Evolutionary conservation across 208 protist species (phyloP).

Genomic region (Leishmania guyanensis): DNA sequence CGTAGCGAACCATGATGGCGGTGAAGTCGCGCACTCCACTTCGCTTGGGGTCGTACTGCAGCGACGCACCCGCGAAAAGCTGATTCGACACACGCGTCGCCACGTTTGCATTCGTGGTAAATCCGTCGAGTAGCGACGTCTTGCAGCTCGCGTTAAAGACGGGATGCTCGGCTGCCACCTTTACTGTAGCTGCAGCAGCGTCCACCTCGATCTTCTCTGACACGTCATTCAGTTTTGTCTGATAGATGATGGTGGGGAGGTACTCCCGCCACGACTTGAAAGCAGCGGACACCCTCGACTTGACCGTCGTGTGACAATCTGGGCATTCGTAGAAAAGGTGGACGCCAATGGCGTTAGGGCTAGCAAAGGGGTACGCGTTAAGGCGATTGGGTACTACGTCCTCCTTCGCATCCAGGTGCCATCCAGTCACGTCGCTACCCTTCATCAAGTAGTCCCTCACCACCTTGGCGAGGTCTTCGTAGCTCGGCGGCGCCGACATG

Average conservation of each 20-base stretch:
- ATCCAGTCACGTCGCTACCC: conserved; percentile 37
- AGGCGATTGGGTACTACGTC: conserved; percentile 15
- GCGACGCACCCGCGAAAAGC: conserved; percentile 36
- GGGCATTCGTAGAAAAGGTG: conserved; percentile 39
- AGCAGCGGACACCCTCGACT: conserved; percentile 21
- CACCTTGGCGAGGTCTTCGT: conserved; percentile 40
- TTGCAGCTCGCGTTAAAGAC: conserved; percentile 38
- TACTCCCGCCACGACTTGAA: conserved; percentile 39
- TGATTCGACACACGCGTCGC: conserved; percentile 41
- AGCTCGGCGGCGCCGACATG: conserved; percentile 35
- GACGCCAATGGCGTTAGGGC: conserved; percentile 32
- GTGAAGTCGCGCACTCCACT: conserved; percentile 67
- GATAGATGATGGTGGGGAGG: conserved; percentile 42
- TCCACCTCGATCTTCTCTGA: conserved; percentile 24
- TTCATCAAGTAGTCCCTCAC: conserved; percentile 62
- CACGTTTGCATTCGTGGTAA: conserved; percentile 34
- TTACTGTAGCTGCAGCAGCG: conserved; percentile 15
- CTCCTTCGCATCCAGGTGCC: conserved; percentile 49
- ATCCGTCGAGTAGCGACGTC: conserved; percentile 35
- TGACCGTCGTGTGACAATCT: conserved; percentile 16
- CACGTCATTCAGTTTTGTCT: conserved; percentile 18
- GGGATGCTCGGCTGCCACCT: conserved; percentile 39
- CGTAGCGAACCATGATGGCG: conserved; percentile 30
- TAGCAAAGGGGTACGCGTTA: conserved; percentile 58
- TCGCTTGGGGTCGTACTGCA: conserved; percentile 65